Conservation (phyloP, 441 rosid species). For the Mallotus japonicus region DNA sequence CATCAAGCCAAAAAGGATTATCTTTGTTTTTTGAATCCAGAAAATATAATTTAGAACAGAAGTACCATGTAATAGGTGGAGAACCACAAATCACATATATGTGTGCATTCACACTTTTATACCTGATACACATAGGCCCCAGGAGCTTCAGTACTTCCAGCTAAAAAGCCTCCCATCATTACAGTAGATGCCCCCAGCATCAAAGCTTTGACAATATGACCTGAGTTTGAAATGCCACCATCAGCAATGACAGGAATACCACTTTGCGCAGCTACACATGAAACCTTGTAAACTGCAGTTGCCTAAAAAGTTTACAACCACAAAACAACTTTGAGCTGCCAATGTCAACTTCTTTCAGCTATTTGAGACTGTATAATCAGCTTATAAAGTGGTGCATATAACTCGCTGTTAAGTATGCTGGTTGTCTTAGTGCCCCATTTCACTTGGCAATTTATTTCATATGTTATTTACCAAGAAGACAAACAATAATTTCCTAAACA, state of each 20-base stretch:
- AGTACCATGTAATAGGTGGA: background rate
- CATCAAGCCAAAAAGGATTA: background rate
- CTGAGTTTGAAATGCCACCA: constrained; percentile 91
- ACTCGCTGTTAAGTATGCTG: too few relatives aligned
- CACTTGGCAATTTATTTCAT: too few relatives aligned
- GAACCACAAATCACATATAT: background rate
- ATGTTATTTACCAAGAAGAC: too few relatives aligned
- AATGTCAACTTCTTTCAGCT: background rate
- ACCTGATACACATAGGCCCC: constrained; percentile 67
- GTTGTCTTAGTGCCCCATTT: too few relatives aligned
- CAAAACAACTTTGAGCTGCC: background rate
- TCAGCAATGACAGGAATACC: constrained; percentile 86
- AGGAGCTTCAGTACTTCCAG: constrained; percentile 85
- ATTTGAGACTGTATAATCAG: too few relatives aligned
- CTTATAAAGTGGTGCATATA: too few relatives aligned
- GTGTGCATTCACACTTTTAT: background rate
- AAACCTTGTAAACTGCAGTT: constrained; percentile 89
- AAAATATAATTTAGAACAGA: background rate
- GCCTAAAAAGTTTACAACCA: constrained; percentile 48
- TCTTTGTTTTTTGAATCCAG: background rate
- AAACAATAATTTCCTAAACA: too few relatives aligned
- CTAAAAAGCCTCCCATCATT: constrained; percentile 94
- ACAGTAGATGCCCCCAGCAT: constrained; percentile 83
- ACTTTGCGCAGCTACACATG: constrained; percentile 64
- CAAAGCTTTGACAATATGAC: constrained; percentile 83